phyloP scores from a whole-genome alignment of 805 yeast species.

The Suhomyces prunicola region DNA sequence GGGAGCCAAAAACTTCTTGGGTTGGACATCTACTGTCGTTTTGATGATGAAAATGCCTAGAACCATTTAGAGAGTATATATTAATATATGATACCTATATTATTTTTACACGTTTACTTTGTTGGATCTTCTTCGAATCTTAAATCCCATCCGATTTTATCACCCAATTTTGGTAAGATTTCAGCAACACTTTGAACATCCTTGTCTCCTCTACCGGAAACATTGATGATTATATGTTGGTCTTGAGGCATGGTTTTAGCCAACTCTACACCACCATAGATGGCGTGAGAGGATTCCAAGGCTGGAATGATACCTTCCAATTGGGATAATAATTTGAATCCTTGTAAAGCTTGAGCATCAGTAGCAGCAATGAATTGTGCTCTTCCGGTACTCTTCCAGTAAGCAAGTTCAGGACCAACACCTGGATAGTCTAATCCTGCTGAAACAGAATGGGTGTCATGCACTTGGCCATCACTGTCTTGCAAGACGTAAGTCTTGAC shows the following conservation, averaged over 20 bases:
- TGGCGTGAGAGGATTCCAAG: constrained; percentile 94
- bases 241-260: constrained; percentile 81
- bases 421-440: constrained; percentile 99
- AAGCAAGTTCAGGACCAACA: constrained; percentile 97
- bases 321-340: constrained; percentile 85
- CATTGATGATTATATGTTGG: constrained; percentile 78
- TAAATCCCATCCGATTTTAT: constrained; percentile 91
- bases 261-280: constrained; percentile 82
- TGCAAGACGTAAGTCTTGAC: constrained; percentile 92
- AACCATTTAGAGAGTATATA: constrained; percentile 6
- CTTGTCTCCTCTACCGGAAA: constrained; percentile 98
- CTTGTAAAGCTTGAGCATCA: constrained; percentile 91
- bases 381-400: constrained; percentile 92
- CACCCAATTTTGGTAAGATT: constrained; percentile 84
- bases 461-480: constrained; percentile 90
- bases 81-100: background rate
- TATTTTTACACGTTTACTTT: constrained; percentile 16
- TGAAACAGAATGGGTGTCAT: constrained; percentile 95
- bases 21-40: constrained; percentile 87
- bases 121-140: constrained; percentile 66
- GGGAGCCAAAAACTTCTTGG: constrained; percentile 87
- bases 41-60: constrained; percentile 83
- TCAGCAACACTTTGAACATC: constrained; percentile 98
- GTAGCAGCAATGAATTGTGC: constrained; percentile 90
- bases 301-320: constrained; percentile 99